A percentile compares a stretch with the other conserved stretches of the same genome.
phyloP scores from a whole-genome alignment of 495 filamentous ascomycete species.

The Acidiella bohemica region DNA sequence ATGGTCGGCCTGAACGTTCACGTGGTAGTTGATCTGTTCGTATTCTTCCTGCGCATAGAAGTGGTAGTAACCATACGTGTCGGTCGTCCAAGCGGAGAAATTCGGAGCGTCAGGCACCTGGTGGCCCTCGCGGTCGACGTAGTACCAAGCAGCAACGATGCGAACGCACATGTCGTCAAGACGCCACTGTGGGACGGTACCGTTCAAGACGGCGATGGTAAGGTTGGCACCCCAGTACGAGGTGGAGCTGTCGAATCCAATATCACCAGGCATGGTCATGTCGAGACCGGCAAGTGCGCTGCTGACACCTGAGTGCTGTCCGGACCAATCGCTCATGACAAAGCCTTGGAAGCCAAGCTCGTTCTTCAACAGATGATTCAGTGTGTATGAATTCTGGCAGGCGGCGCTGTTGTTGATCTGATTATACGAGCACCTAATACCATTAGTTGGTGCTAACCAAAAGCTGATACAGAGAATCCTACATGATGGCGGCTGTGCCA shows the following conservation, averaged over 20 bases:
- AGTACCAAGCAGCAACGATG: constrained; percentile 90
- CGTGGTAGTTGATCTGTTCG: constrained; percentile 64
- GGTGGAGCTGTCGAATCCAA: constrained; percentile 51
- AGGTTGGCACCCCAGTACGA: constrained; percentile 83
- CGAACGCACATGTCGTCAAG: constrained; percentile 85
- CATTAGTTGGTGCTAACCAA: neutral
- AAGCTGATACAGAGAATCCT: neutral
- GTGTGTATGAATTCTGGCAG: constrained; percentile 55
- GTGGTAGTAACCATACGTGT: constrained; percentile 61
- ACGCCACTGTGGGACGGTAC: constrained; percentile 79
- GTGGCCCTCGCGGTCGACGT: constrained; percentile 56
- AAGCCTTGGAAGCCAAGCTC: constrained; percentile 95
- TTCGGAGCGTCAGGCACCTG: constrained; percentile 49
- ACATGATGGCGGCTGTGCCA: constrained; percentile 44
- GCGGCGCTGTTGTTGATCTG: constrained; percentile 63
- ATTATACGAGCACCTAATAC: constrained; percentile 60
- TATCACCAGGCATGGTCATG: constrained; percentile 93
- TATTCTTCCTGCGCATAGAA: constrained; percentile 44
- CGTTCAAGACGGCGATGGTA: constrained; percentile 75
- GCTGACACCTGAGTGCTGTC: constrained; percentile 71
- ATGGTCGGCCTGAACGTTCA: constrained; percentile 73
- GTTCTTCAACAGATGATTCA: constrained; percentile 76
- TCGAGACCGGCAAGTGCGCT: constrained; percentile 75
- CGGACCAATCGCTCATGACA: constrained; percentile 74
- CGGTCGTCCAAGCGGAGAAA: constrained; percentile 74